A percentile compares a stretch with the other conserved stretches of the same genome.
Evolutionary conservation across 148 eudicot genomes (phyloP).

Genomic region (Rhododendron simsii): DNA sequence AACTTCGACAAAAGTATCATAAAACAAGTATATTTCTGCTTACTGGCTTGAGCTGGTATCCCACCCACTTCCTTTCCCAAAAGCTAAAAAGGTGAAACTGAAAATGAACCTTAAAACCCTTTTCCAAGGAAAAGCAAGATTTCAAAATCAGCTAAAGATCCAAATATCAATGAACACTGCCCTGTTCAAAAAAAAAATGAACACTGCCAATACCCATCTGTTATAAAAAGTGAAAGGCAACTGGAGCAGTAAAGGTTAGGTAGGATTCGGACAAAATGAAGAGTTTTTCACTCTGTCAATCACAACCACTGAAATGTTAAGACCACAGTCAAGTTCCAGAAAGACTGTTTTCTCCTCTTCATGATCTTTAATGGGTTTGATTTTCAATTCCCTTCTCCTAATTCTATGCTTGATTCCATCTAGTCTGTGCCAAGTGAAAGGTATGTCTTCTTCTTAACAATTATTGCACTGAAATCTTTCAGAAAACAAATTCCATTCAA

Average conservation of each 20-base stretch:
- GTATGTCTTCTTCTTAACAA: constrained; percentile 28
- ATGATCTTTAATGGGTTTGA: constrained; percentile 48
- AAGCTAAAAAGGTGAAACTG: constrained; percentile 23
- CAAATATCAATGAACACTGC: constrained; percentile 33
- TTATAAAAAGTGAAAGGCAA: constrained; percentile 23
- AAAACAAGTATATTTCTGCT: background rate
- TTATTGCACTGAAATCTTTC: background rate
- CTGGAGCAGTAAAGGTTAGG: constrained; percentile 10
- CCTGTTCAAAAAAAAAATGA: too few species aligned
- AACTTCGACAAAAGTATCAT: background rate
- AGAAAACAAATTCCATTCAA: background rate
- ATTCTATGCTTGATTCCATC: constrained; percentile 39
- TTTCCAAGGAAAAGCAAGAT: constrained; percentile 37
- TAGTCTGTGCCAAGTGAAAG: constrained; percentile 57
- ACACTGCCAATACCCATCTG: constrained; percentile 24
- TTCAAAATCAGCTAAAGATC: constrained; percentile 34
- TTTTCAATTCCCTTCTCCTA: constrained; percentile 21
- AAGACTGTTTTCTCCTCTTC: constrained; percentile 6
- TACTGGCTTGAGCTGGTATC: constrained; percentile 15
- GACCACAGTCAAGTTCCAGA: constrained; percentile 14
- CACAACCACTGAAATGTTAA: constrained; percentile 2
- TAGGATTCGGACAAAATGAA: background rate
- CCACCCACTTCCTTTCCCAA: constrained; percentile 25
- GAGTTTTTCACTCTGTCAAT: constrained; percentile 6
- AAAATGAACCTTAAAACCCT: constrained; percentile 8